A percentile compares a stretch with the other conserved stretches of the same genome.
Evolutionary conservation across 441 rosid genomes (phyloP).

Genomic region (Codiaeum variegatum): DNA sequence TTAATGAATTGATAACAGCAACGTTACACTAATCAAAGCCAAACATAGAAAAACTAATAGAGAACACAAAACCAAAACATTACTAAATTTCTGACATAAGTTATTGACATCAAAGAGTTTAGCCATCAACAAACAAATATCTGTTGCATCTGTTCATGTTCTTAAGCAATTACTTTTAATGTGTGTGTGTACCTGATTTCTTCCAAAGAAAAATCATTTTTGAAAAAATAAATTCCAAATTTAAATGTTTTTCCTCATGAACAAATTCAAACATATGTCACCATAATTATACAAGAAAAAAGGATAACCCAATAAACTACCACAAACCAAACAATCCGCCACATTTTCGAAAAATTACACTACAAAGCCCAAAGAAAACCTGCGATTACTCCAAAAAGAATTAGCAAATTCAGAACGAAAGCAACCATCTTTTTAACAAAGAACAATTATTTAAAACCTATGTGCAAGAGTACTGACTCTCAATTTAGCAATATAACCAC

Average conservation of each 20-base stretch:
- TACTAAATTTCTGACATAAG: neutral
- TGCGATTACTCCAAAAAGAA: neutral
- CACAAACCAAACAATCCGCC: neutral
- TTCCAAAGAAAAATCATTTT: neutral
- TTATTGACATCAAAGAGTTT: neutral
- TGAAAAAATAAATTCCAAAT: neutral
- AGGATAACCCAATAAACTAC: neutral
- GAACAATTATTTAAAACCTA: neutral
- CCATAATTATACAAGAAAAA: neutral
- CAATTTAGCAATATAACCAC: conserved; percentile 6
- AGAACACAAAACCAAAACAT: neutral
- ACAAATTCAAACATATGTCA: neutral
- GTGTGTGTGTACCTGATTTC: neutral
- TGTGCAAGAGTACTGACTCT: neutral
- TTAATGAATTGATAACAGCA: neutral
- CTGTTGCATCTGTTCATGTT: too few species aligned
- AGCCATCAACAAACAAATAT: neutral
- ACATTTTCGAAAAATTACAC: neutral
- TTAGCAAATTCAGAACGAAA: neutral
- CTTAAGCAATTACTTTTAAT: neutral
- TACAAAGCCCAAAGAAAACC: neutral
- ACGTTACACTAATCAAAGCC: neutral
- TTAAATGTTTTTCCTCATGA: neutral
- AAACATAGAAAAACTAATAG: neutral
- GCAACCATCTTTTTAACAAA: conserved; percentile 3